Base-by-base conservation (phyloP, 2,329 filamentous ascomycete species). In the Penicillium sp. region DNA sequence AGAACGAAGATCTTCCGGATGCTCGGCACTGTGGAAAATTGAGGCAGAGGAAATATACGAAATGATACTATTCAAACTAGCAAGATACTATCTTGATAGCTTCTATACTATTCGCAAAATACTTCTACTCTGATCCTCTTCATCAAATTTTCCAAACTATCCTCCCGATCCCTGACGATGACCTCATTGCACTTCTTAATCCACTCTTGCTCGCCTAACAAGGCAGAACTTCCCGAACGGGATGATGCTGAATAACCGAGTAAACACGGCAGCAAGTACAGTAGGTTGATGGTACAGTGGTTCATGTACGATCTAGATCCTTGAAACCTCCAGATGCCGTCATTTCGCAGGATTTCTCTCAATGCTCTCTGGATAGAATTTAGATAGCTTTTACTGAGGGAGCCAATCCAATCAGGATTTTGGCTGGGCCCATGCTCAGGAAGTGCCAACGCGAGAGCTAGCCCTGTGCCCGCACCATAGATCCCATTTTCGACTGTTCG, bases 201-300 rank as follows among this genome's bases (percentile, higher is more conserved):
- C 25, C 14, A 48, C 26, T 7, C 30, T 26, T n/a, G 14, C n/a
- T 30, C 30, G 16, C 45, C 45, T 8, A 30, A 48, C 25, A n/a
- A 48, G 45, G 45, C 45, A 48, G 45, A 48, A 48, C 26, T 48
- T 25, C 45, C 26, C 26, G 45, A 48, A 48, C 25, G 45, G 45
- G 45, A 7, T 10, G 45, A 14, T 30, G 26, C 16, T 26, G 26
- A 30, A 48, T 48, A 19, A 28, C 22, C 22, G 22, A 37, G 35
- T 37, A 37, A 37, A 13, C 11, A 37, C 35, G 5, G 14, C 35
- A 37, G 11, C 13, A 14, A 37, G 11, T 37, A 37, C 33, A 14
- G 35, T 37, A 37, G 14, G 11, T 37, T 37, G 13, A 13, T 14
- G 14, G 35, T 37, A 37, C 35, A 26, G 14, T 14, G 35, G 7